Conservation (phyloP, 2,329 filamentous ascomycete genomes). For the Bipolaris cookei region DNA sequence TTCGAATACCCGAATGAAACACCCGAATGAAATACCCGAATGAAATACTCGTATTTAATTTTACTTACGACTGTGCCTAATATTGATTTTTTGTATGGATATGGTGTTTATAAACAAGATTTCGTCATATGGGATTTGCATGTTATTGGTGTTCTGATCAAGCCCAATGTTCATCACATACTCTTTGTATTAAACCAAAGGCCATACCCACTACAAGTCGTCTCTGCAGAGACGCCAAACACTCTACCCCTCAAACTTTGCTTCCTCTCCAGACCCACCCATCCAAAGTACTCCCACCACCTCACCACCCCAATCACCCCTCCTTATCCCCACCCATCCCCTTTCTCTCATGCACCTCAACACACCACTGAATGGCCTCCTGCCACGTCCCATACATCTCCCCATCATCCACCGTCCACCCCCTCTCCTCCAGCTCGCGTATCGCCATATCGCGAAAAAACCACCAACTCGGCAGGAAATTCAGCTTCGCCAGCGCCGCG, state of each 20-base stretch:
- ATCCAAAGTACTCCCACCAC: too few species aligned
- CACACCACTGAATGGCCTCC: constrained; percentile 1
- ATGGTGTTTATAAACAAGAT: background rate
- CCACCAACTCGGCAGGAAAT: constrained; percentile 34
- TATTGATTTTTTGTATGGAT: background rate
- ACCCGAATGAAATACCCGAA: background rate
- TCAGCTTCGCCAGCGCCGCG: constrained; percentile 23
- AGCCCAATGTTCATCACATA: background rate
- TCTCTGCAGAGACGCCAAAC: background rate
- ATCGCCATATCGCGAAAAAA: constrained; percentile 11
- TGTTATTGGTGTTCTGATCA: background rate
- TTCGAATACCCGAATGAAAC: constrained; percentile 2
- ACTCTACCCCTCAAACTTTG: accelerated
- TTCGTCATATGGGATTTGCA: background rate
- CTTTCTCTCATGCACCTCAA: background rate
- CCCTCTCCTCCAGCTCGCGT: too few species aligned
- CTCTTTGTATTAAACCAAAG: background rate
- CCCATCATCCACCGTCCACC: constrained; percentile 12
- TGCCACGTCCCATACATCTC: constrained; percentile 17
- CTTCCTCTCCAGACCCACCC: background rate
- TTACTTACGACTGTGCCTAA: background rate
- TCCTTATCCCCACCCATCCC: too few species aligned
- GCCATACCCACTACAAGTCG: background rate
- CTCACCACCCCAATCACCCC: background rate
- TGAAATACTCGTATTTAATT: background rate